Evolutionary conservation across 2,329 filamentous ascomycete genomes (phyloP).

Genomic region (Cladosporium sp.): DNA sequence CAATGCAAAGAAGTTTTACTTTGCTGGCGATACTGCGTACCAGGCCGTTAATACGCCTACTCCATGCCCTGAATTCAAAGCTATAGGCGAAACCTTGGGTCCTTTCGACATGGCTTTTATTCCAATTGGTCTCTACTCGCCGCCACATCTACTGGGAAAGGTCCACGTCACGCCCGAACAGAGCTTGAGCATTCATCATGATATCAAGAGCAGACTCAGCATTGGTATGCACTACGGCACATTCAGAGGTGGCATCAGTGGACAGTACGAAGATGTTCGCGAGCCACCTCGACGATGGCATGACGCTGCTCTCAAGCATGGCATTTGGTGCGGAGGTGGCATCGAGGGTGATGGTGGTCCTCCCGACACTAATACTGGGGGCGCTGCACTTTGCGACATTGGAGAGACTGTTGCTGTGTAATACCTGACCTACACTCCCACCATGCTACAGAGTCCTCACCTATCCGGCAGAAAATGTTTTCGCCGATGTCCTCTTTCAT

Average conservation of each 20-base stretch:
- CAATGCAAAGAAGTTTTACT: conserved; percentile 39
- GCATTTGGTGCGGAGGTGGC: conserved; percentile 29
- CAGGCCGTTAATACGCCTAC: conserved; percentile 35
- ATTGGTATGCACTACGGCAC: conserved; percentile 53
- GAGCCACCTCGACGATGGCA: conserved; percentile 45
- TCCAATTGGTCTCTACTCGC: conserved; percentile 47
- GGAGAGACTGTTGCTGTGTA: conserved; percentile 45
- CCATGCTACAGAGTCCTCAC: too few relatives aligned
- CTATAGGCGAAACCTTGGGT: conserved; percentile 44
- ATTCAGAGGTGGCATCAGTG: conserved; percentile 42
- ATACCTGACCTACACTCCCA: not conserved
- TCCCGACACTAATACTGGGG: conserved; percentile 34
- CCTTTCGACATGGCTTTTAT: conserved; percentile 48
- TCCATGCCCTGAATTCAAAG: conserved; percentile 45
- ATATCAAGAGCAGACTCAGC: conserved; percentile 43
- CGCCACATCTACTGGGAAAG: conserved; percentile 40
- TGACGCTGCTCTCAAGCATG: conserved; percentile 41
- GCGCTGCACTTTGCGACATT: conserved; percentile 40
- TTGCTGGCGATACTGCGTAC: conserved; percentile 50
- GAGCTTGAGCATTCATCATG: conserved; percentile 45
- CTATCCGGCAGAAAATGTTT: too few relatives aligned
- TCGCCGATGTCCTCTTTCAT: not conserved
- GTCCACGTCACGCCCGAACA: conserved; percentile 48
- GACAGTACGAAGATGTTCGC: conserved; percentile 46
- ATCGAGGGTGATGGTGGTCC: conserved; percentile 24